Evolutionary conservation across 2,329 filamentous ascomycete genomes (phyloP).

Genomic region (Penicillium sp.): DNA sequence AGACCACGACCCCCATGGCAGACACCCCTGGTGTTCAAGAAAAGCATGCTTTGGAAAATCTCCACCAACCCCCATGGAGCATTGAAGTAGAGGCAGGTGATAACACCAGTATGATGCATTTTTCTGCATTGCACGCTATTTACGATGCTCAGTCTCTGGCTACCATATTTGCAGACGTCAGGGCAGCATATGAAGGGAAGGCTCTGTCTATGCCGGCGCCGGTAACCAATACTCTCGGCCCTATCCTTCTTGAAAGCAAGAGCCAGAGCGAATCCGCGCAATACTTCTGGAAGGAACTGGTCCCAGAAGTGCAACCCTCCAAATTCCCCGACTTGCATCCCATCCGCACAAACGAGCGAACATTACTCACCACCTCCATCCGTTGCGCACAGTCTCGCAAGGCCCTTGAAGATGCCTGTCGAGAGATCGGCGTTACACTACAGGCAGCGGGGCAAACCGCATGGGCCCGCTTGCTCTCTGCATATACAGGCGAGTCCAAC

Average conservation of each 20-base stretch:
- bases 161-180: slow-evolving; percentile 61
- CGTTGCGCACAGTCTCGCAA: slow-evolving; percentile 40
- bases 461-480: slow-evolving; percentile 72
- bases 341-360: slow-evolving; percentile 41
- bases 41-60: slow-evolving; percentile 36
- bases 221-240: slow-evolving; percentile 44
- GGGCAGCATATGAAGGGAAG: slow-evolving; percentile 35
- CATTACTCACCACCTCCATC: slow-evolving; percentile 34
- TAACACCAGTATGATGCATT: slow-evolving; percentile 35
- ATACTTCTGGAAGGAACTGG: slow-evolving; percentile 62
- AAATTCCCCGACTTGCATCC: slow-evolving; percentile 77
- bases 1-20: not conserved
- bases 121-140: slow-evolving; percentile 73
- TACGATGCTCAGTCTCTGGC: slow-evolving; percentile 79
- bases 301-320: slow-evolving; percentile 56
- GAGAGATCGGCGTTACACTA: slow-evolving; percentile 61
- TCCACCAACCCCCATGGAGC: slow-evolving; percentile 63
- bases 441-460: slow-evolving; percentile 73
- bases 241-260: slow-evolving; percentile 42
- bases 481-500: slow-evolving; percentile 70
- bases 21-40: slow-evolving; percentile 9
- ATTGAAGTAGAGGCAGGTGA: slow-evolving; percentile 47
- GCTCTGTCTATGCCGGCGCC: slow-evolving; percentile 22
- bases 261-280: slow-evolving; percentile 31
- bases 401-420: slow-evolving; percentile 57